Base-by-base conservation (phyloP, 225 moss, liverwort and hornwort genomes). In the Bryoerythrophyllum caledonicum region DNA sequence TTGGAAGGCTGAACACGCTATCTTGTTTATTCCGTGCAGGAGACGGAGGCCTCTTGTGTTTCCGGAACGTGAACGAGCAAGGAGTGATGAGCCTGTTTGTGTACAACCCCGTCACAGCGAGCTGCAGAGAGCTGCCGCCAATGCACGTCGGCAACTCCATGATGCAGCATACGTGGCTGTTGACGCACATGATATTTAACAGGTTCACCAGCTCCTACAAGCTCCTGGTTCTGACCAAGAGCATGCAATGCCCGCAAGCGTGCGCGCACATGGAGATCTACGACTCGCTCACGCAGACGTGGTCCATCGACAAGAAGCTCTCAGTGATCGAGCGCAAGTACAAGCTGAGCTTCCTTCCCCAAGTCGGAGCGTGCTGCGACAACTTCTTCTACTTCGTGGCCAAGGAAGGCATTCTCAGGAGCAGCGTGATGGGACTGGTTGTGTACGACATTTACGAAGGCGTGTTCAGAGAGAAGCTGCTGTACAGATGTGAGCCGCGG, bases 311-410 rank as follows among this genome's bases (percentile, higher is more conserved):
- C 65, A 77, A 55, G 49, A 74, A 74, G 20, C 30, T 83, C 3
- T 32, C 78, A 2, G 52, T 74, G 11, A 78, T 83, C 13, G 78
- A 83, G 46, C 63, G 79, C 13, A 83, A 78, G 60, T 83, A 83
- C 40, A 83, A 79, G 46, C 74, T 83, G 23, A 83, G 71, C 53
- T 83, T 83, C 38, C 21, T 65, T 0, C 79, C 79, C 6, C 82
- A 83, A 66, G 78, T 83, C 24, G 82, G 79, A 67, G 82, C 82
- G 3, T 78, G 82, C 15, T 83, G 78, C 13, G 82, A 83, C 59
- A 83, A 83, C 64, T 83, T 83, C 44, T 79, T 83, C 52, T 83
- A 83, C 71, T 83, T 83, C n/a, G 82, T 83, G 44, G 82, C 82
- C 25, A 78, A 60, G 70, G 82, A 83, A 46, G 82, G 82, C 20